Evolutionary conservation across 1,284 basidiomycete genomes (phyloP).

Genomic region (Kalmanozyma brasiliensis): DNA sequence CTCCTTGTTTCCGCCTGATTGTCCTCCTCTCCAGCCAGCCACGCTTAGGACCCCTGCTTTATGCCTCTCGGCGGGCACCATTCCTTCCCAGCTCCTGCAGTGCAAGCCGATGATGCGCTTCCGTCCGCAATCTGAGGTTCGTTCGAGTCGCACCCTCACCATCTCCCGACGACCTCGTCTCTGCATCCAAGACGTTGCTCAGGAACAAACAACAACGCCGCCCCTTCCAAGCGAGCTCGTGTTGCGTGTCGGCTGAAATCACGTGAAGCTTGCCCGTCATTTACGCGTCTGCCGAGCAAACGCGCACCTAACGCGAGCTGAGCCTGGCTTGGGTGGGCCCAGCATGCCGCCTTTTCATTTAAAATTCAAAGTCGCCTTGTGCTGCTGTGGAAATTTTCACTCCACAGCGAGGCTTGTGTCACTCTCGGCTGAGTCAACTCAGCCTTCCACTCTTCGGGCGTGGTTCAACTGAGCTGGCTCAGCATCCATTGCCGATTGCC

Average conservation of each 20-base stretch:
- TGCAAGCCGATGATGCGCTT: no score
- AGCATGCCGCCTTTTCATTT: neutral
- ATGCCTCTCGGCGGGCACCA: no score
- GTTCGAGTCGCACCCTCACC: no score
- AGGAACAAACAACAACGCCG: neutral
- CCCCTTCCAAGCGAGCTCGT: no score
- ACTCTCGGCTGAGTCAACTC: no score
- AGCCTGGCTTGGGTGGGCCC: no score
- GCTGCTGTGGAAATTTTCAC: neutral
- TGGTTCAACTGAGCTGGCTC: neutral
- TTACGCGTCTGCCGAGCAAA: conserved; percentile 7
- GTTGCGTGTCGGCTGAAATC: neutral
- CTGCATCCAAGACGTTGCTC: neutral
- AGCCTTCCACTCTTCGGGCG: neutral
- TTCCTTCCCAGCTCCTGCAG: no score
- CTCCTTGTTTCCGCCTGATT: no score
- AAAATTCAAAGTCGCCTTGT: neutral
- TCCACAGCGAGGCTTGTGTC: neutral
- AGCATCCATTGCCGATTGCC: neutral
- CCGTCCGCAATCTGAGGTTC: no score
- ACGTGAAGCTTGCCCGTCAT: conserved; percentile 2
- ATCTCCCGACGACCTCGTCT: no score
- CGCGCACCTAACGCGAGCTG: neutral
- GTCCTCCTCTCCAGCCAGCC: no score
- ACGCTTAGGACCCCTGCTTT: no score